Evolutionary conservation across 768 basidiomycete genomes (phyloP).

Genomic region (Mycena leptocephala): DNA sequence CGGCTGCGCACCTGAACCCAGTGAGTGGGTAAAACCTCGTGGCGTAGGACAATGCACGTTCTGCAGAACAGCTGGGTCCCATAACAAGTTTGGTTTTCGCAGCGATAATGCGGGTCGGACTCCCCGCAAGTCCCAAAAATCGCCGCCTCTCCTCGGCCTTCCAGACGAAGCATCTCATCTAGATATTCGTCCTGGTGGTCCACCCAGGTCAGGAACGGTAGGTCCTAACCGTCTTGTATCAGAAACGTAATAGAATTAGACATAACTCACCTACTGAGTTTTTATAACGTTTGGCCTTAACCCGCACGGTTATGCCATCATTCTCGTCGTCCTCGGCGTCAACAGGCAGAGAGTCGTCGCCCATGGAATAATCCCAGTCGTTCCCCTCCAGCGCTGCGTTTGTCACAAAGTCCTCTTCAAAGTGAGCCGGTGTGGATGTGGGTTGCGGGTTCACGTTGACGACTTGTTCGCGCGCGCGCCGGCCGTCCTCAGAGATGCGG

Average conservation of each 20-base stretch:
- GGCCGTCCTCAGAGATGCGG: too few species aligned
- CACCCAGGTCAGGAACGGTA: neutral
- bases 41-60: neutral
- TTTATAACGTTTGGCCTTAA: neutral
- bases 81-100: neutral
- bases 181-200: neutral
- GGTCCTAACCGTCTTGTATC: neutral
- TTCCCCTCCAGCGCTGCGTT: neutral
- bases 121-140: neutral
- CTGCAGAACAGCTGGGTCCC: neutral
- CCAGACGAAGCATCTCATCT: neutral
- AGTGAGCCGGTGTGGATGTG: neutral
- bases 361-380: neutral
- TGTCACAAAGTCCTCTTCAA: neutral
- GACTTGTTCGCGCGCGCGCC: too few species aligned
- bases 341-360: neutral
- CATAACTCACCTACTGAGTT: neutral
- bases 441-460: too few species aligned
- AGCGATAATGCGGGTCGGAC: neutral
- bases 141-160: neutral
- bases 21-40: neutral
- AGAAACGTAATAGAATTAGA: too few species aligned
- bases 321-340: neutral
- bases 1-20: neutral
- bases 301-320: neutral